These are phyloP conservation scores for Yarrowia yakushimensis DNA, from an alignment of 805 yeast species.

Conservation along the genomic window DNA sequence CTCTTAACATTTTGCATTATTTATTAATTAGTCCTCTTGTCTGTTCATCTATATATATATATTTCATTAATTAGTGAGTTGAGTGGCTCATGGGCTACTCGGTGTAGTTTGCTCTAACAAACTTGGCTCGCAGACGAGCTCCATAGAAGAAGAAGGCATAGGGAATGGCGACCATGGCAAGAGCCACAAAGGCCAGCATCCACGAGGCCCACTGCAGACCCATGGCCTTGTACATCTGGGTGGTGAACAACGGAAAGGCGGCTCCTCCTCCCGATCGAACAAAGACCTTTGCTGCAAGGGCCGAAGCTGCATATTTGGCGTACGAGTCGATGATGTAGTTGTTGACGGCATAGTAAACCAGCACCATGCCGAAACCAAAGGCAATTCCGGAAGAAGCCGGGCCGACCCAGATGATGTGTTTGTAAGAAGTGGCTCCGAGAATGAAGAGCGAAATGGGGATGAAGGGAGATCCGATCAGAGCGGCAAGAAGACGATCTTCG, in stretches of 20 bases:
- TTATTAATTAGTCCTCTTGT: too few relatives aligned
- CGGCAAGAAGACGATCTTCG: slow-evolving; percentile 53
- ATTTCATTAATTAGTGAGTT: neutral
- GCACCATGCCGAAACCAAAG: slow-evolving; percentile 53
- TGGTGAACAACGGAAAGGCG: slow-evolving; percentile 54
- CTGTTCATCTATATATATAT: too few relatives aligned
- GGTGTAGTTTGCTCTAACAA: slow-evolving; percentile 22
- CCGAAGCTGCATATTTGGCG: slow-evolving; percentile 55
- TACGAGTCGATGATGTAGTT: slow-evolving; percentile 77
- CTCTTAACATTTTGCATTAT: too few relatives aligned
- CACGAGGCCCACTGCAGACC: slow-evolving; percentile 54
- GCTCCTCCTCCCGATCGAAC: slow-evolving; percentile 61
- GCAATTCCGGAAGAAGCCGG: slow-evolving; percentile 56
- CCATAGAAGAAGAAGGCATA: slow-evolving; percentile 49
- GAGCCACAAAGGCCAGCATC: slow-evolving; percentile 51
- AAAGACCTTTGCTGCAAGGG: slow-evolving; percentile 60
- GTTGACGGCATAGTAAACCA: slow-evolving; percentile 67
- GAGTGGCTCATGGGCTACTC: neutral
- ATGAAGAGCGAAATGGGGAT: slow-evolving; percentile 53
- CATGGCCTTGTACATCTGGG: slow-evolving; percentile 51
- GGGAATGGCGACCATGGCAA: slow-evolving; percentile 51
- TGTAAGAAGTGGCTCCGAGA: slow-evolving; percentile 58
- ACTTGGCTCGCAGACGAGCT: slow-evolving; percentile 37
- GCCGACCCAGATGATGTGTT: slow-evolving; percentile 47
- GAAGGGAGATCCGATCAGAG: slow-evolving; percentile 47